Evolutionary conservation across 495 filamentous ascomycete species (phyloP).

Genomic region (Pseudoneurospora amorphoporcata): DNA sequence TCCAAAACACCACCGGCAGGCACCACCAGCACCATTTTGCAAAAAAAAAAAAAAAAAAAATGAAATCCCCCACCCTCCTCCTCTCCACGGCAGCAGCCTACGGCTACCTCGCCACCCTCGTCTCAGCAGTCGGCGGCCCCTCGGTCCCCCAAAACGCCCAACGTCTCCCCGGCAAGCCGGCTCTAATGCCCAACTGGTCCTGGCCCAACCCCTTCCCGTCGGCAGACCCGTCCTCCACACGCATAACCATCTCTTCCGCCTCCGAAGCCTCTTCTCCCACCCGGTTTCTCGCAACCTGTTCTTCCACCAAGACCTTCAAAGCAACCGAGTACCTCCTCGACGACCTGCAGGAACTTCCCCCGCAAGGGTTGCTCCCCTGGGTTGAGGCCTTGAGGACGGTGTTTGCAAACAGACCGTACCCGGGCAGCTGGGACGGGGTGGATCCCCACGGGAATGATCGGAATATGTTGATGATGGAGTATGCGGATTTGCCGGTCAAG

Average conservation of each 20-base stretch:
- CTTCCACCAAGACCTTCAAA: slow-evolving; percentile 10
- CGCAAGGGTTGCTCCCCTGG: slow-evolving; percentile 17
- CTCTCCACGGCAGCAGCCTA: slow-evolving; percentile 3
- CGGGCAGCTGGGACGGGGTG: slow-evolving; percentile 27
- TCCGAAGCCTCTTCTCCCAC: neutral
- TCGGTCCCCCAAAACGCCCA: slow-evolving; percentile 6
- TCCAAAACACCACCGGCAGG: neutral
- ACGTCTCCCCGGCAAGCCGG: slow-evolving; percentile 15
- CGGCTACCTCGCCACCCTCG: slow-evolving; percentile 8
- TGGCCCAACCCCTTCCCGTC: slow-evolving; percentile 23
- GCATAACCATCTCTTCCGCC: neutral
- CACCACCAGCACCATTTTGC: neutral
- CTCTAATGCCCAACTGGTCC: slow-evolving; percentile 15
- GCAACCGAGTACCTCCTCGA: slow-evolving; percentile 24
- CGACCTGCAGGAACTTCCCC: slow-evolving; percentile 19
- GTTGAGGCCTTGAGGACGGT: slow-evolving; percentile 20
- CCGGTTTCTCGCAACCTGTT: slow-evolving; percentile 14
- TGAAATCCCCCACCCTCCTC: slow-evolving; percentile 15
- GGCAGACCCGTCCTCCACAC: neutral
- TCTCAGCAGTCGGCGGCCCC: slow-evolving; percentile 18
- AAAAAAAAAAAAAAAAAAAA: too few species aligned
- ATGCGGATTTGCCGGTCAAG: slow-evolving; percentile 17
- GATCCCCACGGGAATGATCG: slow-evolving; percentile 29
- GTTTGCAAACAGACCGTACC: slow-evolving; percentile 21
- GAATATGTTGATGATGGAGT: slow-evolving; percentile 23